Evolutionary conservation across 2,329 filamentous ascomycete genomes (phyloP), one percentile per base, ranked within the genome.

Genomic region (Pseudocercospora fuligena): DNA sequence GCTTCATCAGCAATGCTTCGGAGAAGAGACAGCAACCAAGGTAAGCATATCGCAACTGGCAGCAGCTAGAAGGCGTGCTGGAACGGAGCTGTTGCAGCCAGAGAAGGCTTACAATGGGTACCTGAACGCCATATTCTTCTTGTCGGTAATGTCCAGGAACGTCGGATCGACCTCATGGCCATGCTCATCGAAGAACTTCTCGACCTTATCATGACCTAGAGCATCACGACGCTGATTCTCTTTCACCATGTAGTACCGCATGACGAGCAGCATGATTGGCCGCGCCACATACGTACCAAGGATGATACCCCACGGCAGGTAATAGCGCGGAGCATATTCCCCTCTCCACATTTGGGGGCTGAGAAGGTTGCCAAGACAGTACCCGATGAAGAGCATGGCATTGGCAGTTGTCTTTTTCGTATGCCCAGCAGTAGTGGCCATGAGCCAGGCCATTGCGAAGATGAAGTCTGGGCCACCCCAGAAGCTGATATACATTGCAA

Each of bases 341-440:
- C 40, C 61, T 33, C 61, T 58, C 65, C 61, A 66, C 65, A 66
- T 66, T 49, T 66, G 65, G 31, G 65, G 65, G 47, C 54, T 60
- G 14, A 66, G 47, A 16, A 70, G 60, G 21, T 70, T 70, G 12
- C 66, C 68, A 8, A 68, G 66, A 57, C 66, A 68, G 46, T 68
- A 68, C 11, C 68, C 68, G 36, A 69, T 65, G 21, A 69, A 60
- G 16, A 88, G 80, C 66, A 87, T 84, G 1, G 85, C 86, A 21
- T 86, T 88, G 21, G 86, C 87, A 19, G 88, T 86, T 49, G 88
- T 86, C 72, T 89, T 88, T 71, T 88, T 88, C 1, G 86, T 87
- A 67, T 87, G 85, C 0, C 86, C 86, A 1, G 78, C 81, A 0
- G 79, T 81, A 67, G 85, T 85, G 31, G 82, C 82, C 0, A 82